Percentiles rank a stretch among this genome's conserved stretches.
Conservation (phyloP, 1,284 basidiomycete species). For the Caloboletus firmus region DNA sequence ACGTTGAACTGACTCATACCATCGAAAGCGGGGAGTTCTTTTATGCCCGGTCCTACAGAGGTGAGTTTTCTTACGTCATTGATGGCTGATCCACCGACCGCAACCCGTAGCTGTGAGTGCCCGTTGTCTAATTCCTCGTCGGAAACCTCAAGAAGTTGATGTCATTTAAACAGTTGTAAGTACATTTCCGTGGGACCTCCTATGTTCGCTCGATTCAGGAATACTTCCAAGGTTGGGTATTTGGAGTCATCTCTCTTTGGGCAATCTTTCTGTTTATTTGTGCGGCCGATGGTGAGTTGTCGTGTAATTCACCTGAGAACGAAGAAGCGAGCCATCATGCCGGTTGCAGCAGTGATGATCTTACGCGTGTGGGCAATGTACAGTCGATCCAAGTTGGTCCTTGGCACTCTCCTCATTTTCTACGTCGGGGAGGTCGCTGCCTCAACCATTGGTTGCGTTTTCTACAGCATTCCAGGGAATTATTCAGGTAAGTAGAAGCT, state of each 20-base stretch:
- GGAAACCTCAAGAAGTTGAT: background rate
- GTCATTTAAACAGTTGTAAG: constrained; percentile 7
- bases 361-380: too few species aligned
- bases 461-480: background rate
- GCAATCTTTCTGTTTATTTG: background rate
- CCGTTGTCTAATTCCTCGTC: background rate
- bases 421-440: background rate
- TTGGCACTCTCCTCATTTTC: too few species aligned
- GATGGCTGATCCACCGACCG: background rate
- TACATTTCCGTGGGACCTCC: background rate
- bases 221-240: background rate
- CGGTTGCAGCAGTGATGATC: constrained; percentile 6
- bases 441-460: background rate
- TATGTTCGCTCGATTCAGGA: too few species aligned
- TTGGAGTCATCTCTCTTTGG: background rate
- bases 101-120: constrained; percentile 1
- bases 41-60: constrained; percentile 2
- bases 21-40: background rate
- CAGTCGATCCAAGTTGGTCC: too few species aligned
- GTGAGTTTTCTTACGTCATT: background rate
- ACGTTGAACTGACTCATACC: background rate
- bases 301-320: background rate
- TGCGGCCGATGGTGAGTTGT: constrained; percentile 5
- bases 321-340: too few species aligned
- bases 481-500: background rate